Conservation (phyloP, 1,139 yeast species). For the Pichia sorboxylosa region DNA sequence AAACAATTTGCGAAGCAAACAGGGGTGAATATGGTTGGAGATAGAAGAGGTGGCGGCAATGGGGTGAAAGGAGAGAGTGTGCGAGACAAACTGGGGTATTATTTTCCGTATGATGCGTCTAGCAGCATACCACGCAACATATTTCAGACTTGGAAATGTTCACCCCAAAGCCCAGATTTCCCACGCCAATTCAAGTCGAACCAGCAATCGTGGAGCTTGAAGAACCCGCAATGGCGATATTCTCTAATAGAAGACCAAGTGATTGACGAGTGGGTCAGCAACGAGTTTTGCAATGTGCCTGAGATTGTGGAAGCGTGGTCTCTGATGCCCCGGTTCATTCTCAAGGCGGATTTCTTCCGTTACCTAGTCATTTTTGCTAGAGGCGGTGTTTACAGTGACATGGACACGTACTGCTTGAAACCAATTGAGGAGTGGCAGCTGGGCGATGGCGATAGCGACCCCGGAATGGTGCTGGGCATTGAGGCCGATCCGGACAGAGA, state of each 20-base stretch:
- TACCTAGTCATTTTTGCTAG: conserved; percentile 59
- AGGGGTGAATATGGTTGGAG: no score
- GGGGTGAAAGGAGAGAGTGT: no score
- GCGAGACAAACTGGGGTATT: conserved; percentile 48
- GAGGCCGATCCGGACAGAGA: conserved; percentile 69
- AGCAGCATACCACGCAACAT: conserved; percentile 37
- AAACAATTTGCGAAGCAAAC: no score
- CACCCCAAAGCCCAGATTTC: conserved; percentile 38
- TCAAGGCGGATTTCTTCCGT: conserved; percentile 67
- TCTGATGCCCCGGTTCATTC: conserved; percentile 49
- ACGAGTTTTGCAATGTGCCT: conserved; percentile 45
- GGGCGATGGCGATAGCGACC: not conserved
- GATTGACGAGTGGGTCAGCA: conserved; percentile 25
- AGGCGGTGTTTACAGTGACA: conserved; percentile 71
- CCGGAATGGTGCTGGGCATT: conserved; percentile 61
- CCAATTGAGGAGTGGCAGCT: conserved; percentile 36
- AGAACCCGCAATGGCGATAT: conserved; percentile 50
- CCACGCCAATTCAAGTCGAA: conserved; percentile 35
- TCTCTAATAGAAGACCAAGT: conserved; percentile 42
- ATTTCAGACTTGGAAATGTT: conserved; percentile 96
- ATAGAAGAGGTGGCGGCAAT: no score
- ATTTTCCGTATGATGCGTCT: conserved; percentile 60
- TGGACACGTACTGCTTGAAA: conserved; percentile 49
- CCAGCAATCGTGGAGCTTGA: conserved; percentile 42
- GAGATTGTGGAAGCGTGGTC: conserved; percentile 53